Percentiles rank a stretch among this genome's conserved stretches.
These are phyloP conservation scores for Lentinula raphanica DNA, from an alignment of 768 basidiomycete genomes.

Conservation along the genomic window DNA sequence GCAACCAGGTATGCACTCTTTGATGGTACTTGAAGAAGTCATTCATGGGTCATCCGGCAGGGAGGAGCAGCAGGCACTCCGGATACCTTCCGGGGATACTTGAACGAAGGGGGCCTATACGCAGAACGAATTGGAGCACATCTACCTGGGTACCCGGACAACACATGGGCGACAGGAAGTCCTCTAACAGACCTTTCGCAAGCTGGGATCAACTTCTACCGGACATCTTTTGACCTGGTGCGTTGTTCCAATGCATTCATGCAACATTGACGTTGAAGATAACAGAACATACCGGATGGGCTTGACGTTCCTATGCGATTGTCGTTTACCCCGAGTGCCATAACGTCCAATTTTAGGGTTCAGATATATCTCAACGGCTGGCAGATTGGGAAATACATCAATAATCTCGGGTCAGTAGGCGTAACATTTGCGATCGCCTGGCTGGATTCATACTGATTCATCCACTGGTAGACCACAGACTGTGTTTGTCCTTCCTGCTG, in stretches of 20 bases:
- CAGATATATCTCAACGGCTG: constrained; percentile 50
- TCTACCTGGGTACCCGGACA: constrained; percentile 40
- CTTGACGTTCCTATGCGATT: constrained; percentile 42
- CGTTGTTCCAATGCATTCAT: background rate
- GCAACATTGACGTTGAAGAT: background rate
- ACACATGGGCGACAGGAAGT: constrained; percentile 29
- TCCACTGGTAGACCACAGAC: constrained; percentile 38
- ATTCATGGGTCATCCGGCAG: constrained; percentile 12
- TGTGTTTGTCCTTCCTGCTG: constrained; percentile 43
- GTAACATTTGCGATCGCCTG: background rate
- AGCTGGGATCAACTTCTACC: constrained; percentile 40
- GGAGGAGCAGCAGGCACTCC: constrained; percentile 35
- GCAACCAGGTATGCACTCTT: constrained; percentile 28
- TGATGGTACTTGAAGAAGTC: background rate
- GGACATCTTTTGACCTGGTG: constrained; percentile 37
- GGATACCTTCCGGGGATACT: constrained; percentile 42
- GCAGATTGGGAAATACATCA: constrained; percentile 50
- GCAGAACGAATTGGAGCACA: constrained; percentile 48
- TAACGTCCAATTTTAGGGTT: constrained; percentile 42
- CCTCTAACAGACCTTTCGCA: constrained; percentile 27
- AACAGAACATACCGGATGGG: constrained; percentile 32
- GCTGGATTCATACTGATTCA: no score
- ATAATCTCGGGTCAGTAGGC: constrained; percentile 39
- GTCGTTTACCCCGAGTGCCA: constrained; percentile 37
- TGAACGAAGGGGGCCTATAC: constrained; percentile 48